Percentiles rank a stretch among this genome's conserved stretches.
phyloP scores from a whole-genome alignment of 1,139 yeast genomes.

The Scheffersomyces titani region DNA sequence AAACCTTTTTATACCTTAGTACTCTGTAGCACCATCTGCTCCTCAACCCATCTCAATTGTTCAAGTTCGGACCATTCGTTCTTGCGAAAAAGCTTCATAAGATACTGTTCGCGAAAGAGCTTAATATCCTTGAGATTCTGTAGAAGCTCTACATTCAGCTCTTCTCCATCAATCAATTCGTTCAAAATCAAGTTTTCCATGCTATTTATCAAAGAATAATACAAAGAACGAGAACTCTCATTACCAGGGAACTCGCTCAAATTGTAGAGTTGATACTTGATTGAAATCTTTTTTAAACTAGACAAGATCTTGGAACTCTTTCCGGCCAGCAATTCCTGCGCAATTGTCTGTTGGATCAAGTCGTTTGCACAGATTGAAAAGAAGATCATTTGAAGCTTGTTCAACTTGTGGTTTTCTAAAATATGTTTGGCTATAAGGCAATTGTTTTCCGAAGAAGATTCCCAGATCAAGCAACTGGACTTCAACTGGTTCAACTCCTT shows the following conservation, averaged over 20 bases:
- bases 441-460: constrained; percentile 25
- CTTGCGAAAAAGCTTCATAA: neutral
- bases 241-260: constrained; percentile 14
- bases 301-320: constrained; percentile 21
- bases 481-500: constrained; percentile 21
- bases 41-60: neutral
- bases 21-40: neutral
- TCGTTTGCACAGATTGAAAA: constrained; percentile 21
- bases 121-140: neutral
- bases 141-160: neutral
- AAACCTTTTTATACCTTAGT: neutral
- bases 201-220: constrained; percentile 20
- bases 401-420: constrained; percentile 16
- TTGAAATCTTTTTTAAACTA: constrained; percentile 30
- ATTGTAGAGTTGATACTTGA: constrained; percentile 28
- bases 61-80: neutral
- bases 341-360: constrained; percentile 14
- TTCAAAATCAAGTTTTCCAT: constrained; percentile 15
- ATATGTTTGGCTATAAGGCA: constrained; percentile 17
- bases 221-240: constrained; percentile 15
- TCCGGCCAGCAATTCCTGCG: constrained; percentile 8
- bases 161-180: constrained; percentile 3
- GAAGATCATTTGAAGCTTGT: constrained; percentile 27
- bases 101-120: neutral
- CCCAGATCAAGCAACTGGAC: constrained; percentile 45